Conservation (phyloP, 2,329 filamentous ascomycete species). For the Neurospora sp. region DNA sequence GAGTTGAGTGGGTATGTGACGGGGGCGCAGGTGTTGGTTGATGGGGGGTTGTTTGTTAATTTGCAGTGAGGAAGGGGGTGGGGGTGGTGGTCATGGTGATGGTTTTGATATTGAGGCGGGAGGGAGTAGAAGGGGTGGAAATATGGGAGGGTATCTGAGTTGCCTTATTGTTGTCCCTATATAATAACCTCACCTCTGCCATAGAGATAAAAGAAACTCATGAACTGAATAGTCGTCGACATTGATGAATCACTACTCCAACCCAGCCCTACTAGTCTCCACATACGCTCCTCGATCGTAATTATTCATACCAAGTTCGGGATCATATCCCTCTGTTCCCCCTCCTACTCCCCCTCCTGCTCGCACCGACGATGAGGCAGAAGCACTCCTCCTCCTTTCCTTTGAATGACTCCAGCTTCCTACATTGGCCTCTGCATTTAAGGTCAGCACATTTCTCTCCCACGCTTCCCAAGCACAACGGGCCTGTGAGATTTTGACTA, state of each 20-base stretch:
- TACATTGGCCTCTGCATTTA: background rate
- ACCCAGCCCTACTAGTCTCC: background rate
- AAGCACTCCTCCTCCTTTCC: background rate
- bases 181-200: no score
- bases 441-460: background rate
- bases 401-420: background rate
- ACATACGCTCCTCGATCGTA: background rate
- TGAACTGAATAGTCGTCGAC: no score
- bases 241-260: background rate
- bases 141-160: no score
- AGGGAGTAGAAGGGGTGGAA: no score
- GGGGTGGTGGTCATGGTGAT: background rate
- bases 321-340: background rate
- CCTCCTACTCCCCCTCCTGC: background rate
- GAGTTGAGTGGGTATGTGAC: constrained; percentile 73
- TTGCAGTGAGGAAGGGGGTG: constrained; percentile 46
- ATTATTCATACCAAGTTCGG: background rate
- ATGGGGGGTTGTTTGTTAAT: constrained; percentile 85
- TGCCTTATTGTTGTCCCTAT: no score
- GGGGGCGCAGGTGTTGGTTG: constrained; percentile 74
- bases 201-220: no score
- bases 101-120: no score
- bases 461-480: no score
- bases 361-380: rapidly evolving
- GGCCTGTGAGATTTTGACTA: background rate